Conservation (phyloP, 2,329 filamentous ascomycete species). For the Colletotrichum noveboracense region DNA sequence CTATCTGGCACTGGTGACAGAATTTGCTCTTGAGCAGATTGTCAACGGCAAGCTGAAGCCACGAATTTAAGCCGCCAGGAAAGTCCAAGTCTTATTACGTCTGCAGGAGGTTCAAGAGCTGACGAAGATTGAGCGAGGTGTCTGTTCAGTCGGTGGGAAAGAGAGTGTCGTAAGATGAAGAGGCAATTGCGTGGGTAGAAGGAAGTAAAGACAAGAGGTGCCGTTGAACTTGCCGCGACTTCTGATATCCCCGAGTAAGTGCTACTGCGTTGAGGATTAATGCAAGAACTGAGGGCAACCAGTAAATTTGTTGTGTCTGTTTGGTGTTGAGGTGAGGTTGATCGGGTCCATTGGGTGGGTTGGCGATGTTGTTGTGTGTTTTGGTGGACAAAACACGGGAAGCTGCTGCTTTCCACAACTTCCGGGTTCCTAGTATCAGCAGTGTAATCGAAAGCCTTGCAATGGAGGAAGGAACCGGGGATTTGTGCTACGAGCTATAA, state of each 20-base stretch:
- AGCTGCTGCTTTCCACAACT: not conserved
- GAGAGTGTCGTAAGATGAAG: fast-evolving
- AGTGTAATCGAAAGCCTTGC: fast-evolving
- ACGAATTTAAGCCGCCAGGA: fast-evolving
- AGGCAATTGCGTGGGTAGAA: fast-evolving
- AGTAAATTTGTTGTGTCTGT: not conserved
- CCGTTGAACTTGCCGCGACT: not conserved
- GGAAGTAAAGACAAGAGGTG: not conserved
- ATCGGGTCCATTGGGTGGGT: fast-evolving
- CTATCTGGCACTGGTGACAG: fast-evolving
- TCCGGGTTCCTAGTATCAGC: fast-evolving
- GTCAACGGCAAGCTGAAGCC: not conserved
- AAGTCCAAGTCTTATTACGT: not conserved
- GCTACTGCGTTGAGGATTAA: too few species aligned
- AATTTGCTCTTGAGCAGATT: fast-evolving
- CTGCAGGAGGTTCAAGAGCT: not conserved
- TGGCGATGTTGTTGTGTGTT: not conserved
- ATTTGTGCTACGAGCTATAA: not conserved
- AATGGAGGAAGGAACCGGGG: fast-evolving
- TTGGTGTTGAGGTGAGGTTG: not conserved
- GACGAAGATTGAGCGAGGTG: fast-evolving
- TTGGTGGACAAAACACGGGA: not conserved
- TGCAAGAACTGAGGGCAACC: too few species aligned
- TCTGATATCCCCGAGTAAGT: fast-evolving
- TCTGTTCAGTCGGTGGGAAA: fast-evolving